These are phyloP conservation scores for Cordyceps javanica DNA, from an alignment of 2,329 filamentous ascomycete species.

Conservation along the genomic window DNA sequence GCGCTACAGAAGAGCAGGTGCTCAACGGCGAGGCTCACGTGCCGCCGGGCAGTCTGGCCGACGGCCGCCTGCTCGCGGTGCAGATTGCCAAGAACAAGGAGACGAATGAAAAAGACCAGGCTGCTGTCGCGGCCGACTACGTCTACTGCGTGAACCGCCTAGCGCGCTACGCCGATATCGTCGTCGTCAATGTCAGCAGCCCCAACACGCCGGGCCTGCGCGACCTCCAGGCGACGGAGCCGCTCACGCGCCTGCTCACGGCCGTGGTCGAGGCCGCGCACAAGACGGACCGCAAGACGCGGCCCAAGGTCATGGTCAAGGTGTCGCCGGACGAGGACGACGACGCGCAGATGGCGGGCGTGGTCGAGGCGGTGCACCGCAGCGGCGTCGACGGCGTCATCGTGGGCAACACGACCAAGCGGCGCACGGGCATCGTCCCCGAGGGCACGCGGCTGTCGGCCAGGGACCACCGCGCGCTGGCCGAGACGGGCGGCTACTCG, in stretches of 20 bases:
- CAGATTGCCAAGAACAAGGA: constrained; percentile 97
- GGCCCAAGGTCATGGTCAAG: constrained; percentile 83
- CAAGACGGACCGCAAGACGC: constrained; percentile 60
- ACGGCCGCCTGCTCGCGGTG: constrained; percentile 75
- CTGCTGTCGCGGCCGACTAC: constrained; percentile 74
- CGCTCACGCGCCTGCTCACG: constrained; percentile 70
- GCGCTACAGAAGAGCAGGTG: constrained; percentile 66
- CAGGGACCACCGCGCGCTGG: constrained; percentile 61
- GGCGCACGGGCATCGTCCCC: constrained; percentile 65
- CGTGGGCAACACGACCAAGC: constrained; percentile 94
- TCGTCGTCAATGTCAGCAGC: constrained; percentile 97
- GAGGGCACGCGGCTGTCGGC: constrained; percentile 56
- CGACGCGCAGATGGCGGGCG: constrained; percentile 76
- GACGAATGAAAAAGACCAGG: constrained; percentile 78
- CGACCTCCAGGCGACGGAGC: constrained; percentile 77
- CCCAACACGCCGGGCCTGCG: constrained; percentile 92
- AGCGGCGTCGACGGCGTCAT: constrained; percentile 93
- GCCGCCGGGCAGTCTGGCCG: constrained; percentile 71
- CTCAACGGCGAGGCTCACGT: constrained; percentile 72
- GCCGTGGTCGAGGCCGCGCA: constrained; percentile 78
- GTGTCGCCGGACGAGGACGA: constrained; percentile 93
- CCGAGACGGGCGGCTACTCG: constrained; percentile 82
- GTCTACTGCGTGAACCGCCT: constrained; percentile 82
- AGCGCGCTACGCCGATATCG: constrained; percentile 82
- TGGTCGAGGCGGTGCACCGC: constrained; percentile 75